Evolutionary conservation across 2,329 filamentous ascomycete genomes (phyloP), one percentile per base, ranked within the genome.

Genomic region (Colletotrichum musae): DNA sequence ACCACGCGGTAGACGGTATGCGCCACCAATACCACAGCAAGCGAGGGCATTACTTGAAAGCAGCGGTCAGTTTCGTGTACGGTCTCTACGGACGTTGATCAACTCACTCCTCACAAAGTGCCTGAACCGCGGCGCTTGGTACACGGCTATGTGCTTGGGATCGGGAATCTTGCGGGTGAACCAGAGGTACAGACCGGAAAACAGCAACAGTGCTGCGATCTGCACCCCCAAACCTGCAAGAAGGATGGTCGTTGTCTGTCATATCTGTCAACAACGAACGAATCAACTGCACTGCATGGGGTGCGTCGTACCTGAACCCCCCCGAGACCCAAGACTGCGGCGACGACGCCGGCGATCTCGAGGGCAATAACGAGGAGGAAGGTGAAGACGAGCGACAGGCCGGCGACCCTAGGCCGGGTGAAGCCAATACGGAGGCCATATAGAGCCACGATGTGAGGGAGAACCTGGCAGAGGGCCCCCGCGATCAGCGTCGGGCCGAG

Each of bases 401-500:
- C 79, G 10, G 79, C 73, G 51, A 80, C 75, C 0, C 80, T 69
- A 0, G 83, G 82, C 10, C 71, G 77, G 58, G 81, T 72, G 2
- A 80, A 76, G 16, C 78, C 80, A 18, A 82, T 80, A 6, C 80
- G 77, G 7, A 82, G 78, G 21, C 85, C 85, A 68, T 87, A 87
- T 5, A 87, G 73, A 7, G 78, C 76, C 43, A 87, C 76, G 24
- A 87, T 75, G 52, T 84, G 84, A 2, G 86, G 85, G 18, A 87
- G 74, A 7, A 84, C 73, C 24, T 81, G 75, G 61, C 84, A 86
- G 32, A 86, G 75, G 28, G 84, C 81, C 12, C 79, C 77, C 12
- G 80, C 80, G 70, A 87, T 80, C 47, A 86, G 76, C 2, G 81
- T 83, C 16, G 86, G 83, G 1, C 85, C 86, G 43, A 85, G 74